Base-by-base conservation (phyloP, 2,329 filamentous ascomycete species). In the Monosporascus ibericus region DNA sequence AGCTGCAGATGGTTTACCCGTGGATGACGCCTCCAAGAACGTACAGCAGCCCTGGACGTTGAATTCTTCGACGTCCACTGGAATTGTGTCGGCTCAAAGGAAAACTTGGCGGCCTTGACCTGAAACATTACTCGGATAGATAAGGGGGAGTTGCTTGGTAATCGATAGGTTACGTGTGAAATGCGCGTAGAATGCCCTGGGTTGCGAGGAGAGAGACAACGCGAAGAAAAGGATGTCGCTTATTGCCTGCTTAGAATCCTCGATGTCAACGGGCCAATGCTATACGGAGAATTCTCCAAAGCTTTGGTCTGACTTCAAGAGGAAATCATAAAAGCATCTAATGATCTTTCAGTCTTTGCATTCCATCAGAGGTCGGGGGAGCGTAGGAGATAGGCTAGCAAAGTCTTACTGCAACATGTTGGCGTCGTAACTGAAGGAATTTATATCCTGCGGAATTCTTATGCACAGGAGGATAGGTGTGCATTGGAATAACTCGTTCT, bases 181-280 rank as follows among this genome's bases (percentile, higher is more conserved):
- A 6, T 39, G 37, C 37, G 37, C 15, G 37, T 17, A 39, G 47
- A 42, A 54, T 54, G 52, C 51, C 49, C 17, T 54, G 49, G 49
- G 52, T 49, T 2, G 38, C 52, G n/a, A 25, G 3, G 18, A 2
- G 52, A 18, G 18, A 38, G n/a, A 54, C 52, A 5, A 54, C 49
- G 1, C 38, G 52, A 25, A 25, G 25, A 22, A 44, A 6, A 54
- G 44, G 52, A 54, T 11, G 46, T 47, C 8, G 52, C 52, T n/a
- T 54, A 52, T 42, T 52, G 49, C 36, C 39, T 52, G n/a, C 15
- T 54, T 18, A 47, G 52, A 5, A 48, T 54, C 17, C 49, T 54
- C 42, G 49, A 52, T 14, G 52, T 52, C 15, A 49, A 54, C 22
- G 52, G 52, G 49, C 52, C 52, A 37, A 27, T 54, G 22, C 40